Evolutionary conservation across 306 rosid genomes (phyloP).

Genomic region (Sophora flavescens): DNA sequence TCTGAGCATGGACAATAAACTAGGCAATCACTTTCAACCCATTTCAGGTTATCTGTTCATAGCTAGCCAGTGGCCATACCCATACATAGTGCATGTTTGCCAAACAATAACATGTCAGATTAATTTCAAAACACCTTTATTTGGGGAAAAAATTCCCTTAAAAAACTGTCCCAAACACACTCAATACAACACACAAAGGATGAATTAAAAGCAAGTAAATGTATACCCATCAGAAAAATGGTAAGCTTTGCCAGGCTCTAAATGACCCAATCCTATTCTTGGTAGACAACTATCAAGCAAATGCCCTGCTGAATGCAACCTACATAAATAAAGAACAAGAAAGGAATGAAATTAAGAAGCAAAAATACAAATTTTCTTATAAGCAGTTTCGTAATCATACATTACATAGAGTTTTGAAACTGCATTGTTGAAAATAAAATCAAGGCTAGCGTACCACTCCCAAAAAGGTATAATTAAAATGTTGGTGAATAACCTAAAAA

Average conservation of each 20-base stretch:
- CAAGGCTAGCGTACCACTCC: background rate
- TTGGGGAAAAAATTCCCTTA: too few species aligned
- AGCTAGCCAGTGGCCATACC: background rate
- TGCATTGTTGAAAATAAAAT: background rate
- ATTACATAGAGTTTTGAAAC: background rate
- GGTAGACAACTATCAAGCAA: conserved; percentile 71
- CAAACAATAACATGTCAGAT: too few species aligned
- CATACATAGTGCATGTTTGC: background rate
- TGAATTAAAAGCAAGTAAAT: background rate
- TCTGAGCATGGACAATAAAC: conserved; percentile 11
- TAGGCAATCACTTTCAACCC: conserved; percentile 14
- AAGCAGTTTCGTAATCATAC: conserved; percentile 21
- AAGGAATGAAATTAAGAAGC: conserved; percentile 17
- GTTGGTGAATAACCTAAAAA: background rate
- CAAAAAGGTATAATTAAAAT: background rate
- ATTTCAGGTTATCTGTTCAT: conserved; percentile 6
- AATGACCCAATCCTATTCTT: conserved; percentile 65
- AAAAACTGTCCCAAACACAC: too few species aligned
- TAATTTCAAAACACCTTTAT: too few species aligned
- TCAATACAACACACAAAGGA: conserved; percentile 8
- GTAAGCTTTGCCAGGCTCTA: conserved; percentile 77
- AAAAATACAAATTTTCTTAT: conserved; percentile 15
- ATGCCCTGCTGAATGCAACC: conserved; percentile 86
- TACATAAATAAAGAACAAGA: conserved; percentile 35
- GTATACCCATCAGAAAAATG: conserved; percentile 84